Percentiles rank a stretch among this genome's conserved stretches.
Evolutionary conservation across 768 basidiomycete species (phyloP).

Genomic region (Mycena vitilis): DNA sequence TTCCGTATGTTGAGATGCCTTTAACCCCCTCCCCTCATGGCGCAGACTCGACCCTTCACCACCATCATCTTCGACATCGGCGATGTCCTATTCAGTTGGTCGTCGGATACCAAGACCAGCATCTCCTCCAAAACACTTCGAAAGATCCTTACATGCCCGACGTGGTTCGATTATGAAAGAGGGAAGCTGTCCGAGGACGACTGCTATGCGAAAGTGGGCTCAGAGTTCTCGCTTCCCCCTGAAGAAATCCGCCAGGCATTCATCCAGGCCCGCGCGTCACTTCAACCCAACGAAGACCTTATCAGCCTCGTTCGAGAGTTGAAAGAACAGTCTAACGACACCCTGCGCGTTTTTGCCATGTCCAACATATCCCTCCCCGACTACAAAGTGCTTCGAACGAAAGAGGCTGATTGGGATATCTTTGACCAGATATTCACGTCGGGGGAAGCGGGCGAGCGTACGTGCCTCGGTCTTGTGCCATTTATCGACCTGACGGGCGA

Average conservation of each 20-base stretch:
- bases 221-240: conserved; percentile 52
- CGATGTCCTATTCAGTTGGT: conserved; percentile 69
- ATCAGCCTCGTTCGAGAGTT: conserved; percentile 60
- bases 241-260: conserved; percentile 58
- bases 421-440: conserved; percentile 66
- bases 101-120: conserved; percentile 54
- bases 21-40: conserved; percentile 1
- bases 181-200: conserved; percentile 57
- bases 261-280: conserved; percentile 59
- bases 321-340: conserved; percentile 48
- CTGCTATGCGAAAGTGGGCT: conserved; percentile 55
- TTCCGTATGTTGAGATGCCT: background rate
- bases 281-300: conserved; percentile 57
- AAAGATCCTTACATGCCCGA: conserved; percentile 55
- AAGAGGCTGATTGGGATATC: conserved; percentile 59
- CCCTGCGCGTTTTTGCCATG: conserved; percentile 63
- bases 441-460: conserved; percentile 62
- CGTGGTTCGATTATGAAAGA: conserved; percentile 67
- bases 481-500: background rate
- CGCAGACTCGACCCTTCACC: conserved; percentile 31
- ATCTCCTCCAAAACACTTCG: conserved; percentile 56
- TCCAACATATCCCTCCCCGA: conserved; percentile 70
- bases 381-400: conserved; percentile 58
- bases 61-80: conserved; percentile 66
- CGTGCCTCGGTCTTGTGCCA: conserved; percentile 45